Evolutionary conservation across 176 grass and related monocot genomes (phyloP).

Genomic region (Miscanthus lutarioriparius): DNA sequence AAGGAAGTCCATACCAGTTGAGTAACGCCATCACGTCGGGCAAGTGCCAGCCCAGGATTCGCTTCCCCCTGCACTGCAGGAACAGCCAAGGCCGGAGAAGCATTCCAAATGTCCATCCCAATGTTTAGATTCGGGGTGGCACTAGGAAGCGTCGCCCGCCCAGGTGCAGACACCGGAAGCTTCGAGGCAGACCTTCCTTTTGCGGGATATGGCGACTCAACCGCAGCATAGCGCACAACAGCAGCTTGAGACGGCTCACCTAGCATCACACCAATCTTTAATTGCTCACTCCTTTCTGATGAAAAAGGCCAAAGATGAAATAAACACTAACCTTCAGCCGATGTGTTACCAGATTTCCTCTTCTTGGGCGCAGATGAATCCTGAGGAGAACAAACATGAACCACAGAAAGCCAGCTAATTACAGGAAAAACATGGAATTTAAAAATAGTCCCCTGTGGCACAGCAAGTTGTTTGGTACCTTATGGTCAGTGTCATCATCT

Average conservation of each 20-base stretch:
- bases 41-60: slow-evolving; percentile 35
- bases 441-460: slow-evolving; percentile 30
- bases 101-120: slow-evolving; percentile 87
- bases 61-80: slow-evolving; percentile 47
- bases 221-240: slow-evolving; percentile 33
- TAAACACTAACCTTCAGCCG: slow-evolving; percentile 48
- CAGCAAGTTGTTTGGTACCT: slow-evolving; percentile 52
- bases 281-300: neutral
- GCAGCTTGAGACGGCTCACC: slow-evolving; percentile 62
- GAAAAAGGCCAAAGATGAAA: neutral
- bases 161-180: slow-evolving; percentile 95
- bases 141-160: slow-evolving; percentile 61
- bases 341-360: slow-evolving; percentile 71
- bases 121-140: slow-evolving; percentile 71
- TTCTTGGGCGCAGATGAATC: slow-evolving; percentile 70
- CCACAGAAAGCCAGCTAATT: slow-evolving; percentile 37
- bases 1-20: slow-evolving; percentile 27
- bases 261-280: slow-evolving; percentile 35
- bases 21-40: slow-evolving; percentile 27
- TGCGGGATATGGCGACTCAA: slow-evolving; percentile 45
- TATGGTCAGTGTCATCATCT: slow-evolving; percentile 63
- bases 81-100: slow-evolving; percentile 57
- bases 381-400: slow-evolving; percentile 49
- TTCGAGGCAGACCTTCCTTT: slow-evolving; percentile 76
- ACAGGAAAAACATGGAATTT: slow-evolving; percentile 32